Evolutionary conservation across 2,329 filamentous ascomycete species (phyloP).

Genomic region (Ophiostoma novo-ulmi): DNA sequence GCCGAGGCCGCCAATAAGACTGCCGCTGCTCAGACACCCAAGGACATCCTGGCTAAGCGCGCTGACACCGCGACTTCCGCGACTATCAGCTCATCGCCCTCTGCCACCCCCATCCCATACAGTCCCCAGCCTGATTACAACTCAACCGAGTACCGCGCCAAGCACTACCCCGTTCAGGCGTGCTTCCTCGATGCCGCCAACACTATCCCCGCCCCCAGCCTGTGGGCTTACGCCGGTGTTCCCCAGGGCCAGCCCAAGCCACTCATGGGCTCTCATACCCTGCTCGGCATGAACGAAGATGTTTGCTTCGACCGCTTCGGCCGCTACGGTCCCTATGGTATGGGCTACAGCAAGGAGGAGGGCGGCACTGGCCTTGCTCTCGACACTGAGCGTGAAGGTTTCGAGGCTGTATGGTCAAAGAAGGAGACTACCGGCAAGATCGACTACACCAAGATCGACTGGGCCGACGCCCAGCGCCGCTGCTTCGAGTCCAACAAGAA

Average conservation of each 20-base stretch:
- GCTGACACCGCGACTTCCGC: not conserved
- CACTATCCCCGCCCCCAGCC: slow-evolving; percentile 53
- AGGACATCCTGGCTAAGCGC: not conserved
- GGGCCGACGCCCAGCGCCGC: slow-evolving; percentile 49
- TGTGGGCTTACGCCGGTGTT: slow-evolving; percentile 54
- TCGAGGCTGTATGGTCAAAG: slow-evolving; percentile 49
- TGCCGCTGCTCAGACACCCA: slow-evolving; percentile 31
- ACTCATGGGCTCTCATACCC: slow-evolving; percentile 67
- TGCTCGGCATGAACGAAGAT: slow-evolving; percentile 69
- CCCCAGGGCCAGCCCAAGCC: slow-evolving; percentile 68
- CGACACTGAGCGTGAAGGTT: slow-evolving; percentile 66
- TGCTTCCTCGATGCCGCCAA: slow-evolving; percentile 61
- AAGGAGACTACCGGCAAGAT: slow-evolving; percentile 47
- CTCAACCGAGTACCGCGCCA: slow-evolving; percentile 50
- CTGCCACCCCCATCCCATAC: slow-evolving; percentile 49
- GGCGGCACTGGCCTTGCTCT: slow-evolving; percentile 69
- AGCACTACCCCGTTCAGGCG: slow-evolving; percentile 49
- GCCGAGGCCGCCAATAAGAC: slow-evolving; percentile 22
- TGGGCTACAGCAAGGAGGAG: slow-evolving; percentile 69
- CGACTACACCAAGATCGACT: slow-evolving; percentile 52
- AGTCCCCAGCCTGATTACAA: slow-evolving; percentile 64
- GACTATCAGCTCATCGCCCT: slow-evolving; percentile 30
- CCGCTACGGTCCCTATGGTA: slow-evolving; percentile 75
- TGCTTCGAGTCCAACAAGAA: slow-evolving; percentile 57
- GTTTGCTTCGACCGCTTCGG: slow-evolving; percentile 86